Evolutionary conservation across 257 asterid species (phyloP).

Genomic region (Ophiorrhiza pumila): DNA sequence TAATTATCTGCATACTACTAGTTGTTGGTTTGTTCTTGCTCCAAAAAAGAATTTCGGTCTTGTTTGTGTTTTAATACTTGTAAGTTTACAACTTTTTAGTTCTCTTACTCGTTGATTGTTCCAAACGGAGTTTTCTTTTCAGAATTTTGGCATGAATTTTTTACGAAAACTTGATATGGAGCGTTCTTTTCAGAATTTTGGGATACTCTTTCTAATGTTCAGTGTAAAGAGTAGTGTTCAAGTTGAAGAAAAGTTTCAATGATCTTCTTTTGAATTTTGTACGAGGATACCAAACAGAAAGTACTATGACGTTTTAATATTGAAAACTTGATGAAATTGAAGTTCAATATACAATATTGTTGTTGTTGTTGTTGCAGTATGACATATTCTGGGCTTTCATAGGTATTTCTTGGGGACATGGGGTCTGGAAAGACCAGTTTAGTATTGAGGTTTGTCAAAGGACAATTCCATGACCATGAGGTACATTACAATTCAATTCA

Average conservation of each 20-base stretch:
- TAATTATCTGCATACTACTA: background rate
- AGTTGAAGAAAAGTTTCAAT: too few relatives aligned
- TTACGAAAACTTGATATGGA: too few relatives aligned
- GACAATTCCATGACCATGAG: conserved; percentile 34
- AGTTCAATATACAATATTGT: too few relatives aligned
- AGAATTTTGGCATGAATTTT: background rate
- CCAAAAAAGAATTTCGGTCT: too few relatives aligned
- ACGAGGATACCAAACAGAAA: background rate
- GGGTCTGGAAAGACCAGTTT: conserved; percentile 41
- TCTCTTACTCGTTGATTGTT: background rate
- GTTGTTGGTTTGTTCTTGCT: background rate
- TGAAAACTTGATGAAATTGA: too few relatives aligned
- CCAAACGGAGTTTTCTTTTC: too few relatives aligned
- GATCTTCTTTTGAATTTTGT: background rate
- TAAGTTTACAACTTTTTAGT: background rate
- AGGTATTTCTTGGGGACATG: conserved; percentile 42
- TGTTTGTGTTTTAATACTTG: background rate
- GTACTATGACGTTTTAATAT: background rate
- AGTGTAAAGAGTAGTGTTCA: too few relatives aligned
- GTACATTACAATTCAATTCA: background rate
- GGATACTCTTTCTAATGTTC: background rate
- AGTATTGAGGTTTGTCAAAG: conserved; percentile 35
- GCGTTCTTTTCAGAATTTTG: too few relatives aligned
- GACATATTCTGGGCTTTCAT: background rate
- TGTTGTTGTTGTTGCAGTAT: background rate